phyloP scores from a whole-genome alignment of 2,329 filamentous ascomycete genomes.

The Clarireedia monteithiana region DNA sequence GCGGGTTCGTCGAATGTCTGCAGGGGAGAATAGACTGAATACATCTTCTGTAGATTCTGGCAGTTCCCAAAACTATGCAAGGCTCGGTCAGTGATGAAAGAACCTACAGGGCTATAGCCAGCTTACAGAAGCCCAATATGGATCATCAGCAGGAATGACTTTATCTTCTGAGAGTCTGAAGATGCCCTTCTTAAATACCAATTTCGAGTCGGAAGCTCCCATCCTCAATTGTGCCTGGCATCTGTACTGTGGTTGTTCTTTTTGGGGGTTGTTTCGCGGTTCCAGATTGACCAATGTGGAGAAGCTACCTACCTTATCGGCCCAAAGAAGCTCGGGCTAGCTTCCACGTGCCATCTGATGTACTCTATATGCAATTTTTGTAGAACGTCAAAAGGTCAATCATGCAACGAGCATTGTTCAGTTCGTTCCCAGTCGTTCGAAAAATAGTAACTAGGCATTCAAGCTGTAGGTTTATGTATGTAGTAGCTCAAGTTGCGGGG shows the following conservation, averaged over 20 bases:
- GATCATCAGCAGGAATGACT: conserved; percentile 77
- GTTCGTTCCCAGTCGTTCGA: too few relatives aligned
- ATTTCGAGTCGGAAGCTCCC: conserved; percentile 98
- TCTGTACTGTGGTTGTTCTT: conserved; percentile 14
- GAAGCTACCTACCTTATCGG: neutral
- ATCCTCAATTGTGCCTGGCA: conserved; percentile 41
- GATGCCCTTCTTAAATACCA: conserved; percentile 97
- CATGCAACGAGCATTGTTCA: neutral
- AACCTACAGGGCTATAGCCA: conserved; percentile 2
- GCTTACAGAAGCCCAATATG: conserved; percentile 86
- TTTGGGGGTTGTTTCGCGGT: conserved; percentile 3
- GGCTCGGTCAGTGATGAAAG: conserved; percentile 10
- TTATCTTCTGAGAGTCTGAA: conserved; percentile 91
- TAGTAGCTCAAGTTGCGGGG: neutral
- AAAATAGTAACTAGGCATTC: neutral
- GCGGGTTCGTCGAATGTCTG: conserved; percentile 79
- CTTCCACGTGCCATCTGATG: conserved; percentile 4
- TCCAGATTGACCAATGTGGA: conserved; percentile 2
- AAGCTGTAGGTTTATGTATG: neutral
- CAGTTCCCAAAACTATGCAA: conserved; percentile 85
- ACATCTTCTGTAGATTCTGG: conserved; percentile 94
- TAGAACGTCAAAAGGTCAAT: neutral
- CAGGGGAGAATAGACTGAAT: conserved; percentile 88
- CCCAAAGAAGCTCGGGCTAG: neutral
- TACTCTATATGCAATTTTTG: neutral